These are phyloP conservation scores for Pythium phragmiticola DNA, from an alignment of 352 stramenopile species.

Conservation along the genomic window DNA sequence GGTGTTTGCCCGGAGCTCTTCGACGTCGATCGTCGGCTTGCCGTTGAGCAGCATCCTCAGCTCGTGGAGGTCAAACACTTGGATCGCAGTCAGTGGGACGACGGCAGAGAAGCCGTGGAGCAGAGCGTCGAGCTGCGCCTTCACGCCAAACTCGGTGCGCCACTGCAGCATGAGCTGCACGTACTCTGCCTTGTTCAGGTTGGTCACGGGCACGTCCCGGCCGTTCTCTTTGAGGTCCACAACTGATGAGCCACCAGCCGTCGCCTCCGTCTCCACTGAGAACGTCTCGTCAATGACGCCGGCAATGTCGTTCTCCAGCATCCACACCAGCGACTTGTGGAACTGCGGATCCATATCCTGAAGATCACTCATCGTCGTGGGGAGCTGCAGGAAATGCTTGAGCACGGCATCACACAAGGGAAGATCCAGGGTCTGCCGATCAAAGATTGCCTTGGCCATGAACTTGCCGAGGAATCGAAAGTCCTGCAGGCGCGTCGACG, in stretches of 20 bases:
- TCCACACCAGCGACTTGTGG: slow-evolving; percentile 81
- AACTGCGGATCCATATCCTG: slow-evolving; percentile 75
- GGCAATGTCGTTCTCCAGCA: slow-evolving; percentile 81
- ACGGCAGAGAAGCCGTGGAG: slow-evolving; percentile 35
- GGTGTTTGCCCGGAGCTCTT: slow-evolving; percentile 76
- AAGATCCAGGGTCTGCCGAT: slow-evolving; percentile 79
- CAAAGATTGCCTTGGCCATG: slow-evolving; percentile 84
- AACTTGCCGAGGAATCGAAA: slow-evolving; percentile 79
- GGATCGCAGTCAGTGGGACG: slow-evolving; percentile 26
- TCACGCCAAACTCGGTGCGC: slow-evolving; percentile 35
- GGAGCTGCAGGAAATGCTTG: slow-evolving; percentile 61
- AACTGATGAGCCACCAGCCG: not conserved
- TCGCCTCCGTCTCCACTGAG: slow-evolving; percentile 54
- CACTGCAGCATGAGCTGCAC: slow-evolving; percentile 44
- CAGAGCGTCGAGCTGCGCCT: slow-evolving; percentile 41
- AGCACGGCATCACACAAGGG: slow-evolving; percentile 74
- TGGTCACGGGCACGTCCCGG: slow-evolving; percentile 38
- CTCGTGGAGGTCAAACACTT: slow-evolving; percentile 42
- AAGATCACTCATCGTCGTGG: slow-evolving; percentile 59
- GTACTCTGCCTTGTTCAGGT: slow-evolving; percentile 59
- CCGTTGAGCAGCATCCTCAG: slow-evolving; percentile 54
- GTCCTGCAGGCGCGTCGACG: slow-evolving; percentile 35
- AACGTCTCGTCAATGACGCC: slow-evolving; percentile 86
- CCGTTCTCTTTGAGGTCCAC: slow-evolving; percentile 49
- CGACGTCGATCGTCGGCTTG: slow-evolving; percentile 70